phyloP scores from a whole-genome alignment of 2,329 filamentous ascomycete species.

The Colletotrichum aenigma region DNA sequence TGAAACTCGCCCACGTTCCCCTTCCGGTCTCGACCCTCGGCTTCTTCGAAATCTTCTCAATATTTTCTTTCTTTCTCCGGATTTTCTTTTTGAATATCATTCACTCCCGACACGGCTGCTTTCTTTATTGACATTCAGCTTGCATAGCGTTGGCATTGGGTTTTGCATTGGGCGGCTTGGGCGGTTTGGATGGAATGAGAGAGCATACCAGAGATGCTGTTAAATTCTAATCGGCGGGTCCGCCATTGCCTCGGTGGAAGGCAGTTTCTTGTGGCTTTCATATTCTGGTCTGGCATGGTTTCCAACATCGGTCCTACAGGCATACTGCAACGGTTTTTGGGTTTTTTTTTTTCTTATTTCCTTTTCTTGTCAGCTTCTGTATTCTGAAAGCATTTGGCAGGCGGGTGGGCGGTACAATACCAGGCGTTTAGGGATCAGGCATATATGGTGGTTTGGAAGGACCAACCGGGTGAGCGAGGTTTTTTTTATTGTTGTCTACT shows the following conservation, averaged over 20 bases:
- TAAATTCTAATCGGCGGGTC: conserved; percentile 17
- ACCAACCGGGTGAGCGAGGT: conserved; percentile 1
- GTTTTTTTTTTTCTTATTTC: not conserved
- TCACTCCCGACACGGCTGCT: not conserved
- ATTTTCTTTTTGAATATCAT: not conserved
- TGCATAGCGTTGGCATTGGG: conserved; percentile 17
- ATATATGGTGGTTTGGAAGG: not conserved
- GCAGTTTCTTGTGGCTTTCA: not conserved
- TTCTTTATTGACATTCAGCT: not conserved
- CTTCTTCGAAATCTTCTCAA: conserved; percentile 7
- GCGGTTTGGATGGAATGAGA: conserved; percentile 1
- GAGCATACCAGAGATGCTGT: conserved; percentile 12
- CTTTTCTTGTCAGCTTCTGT: not conserved
- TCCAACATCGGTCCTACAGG: not conserved
- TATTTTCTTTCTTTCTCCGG: not conserved
- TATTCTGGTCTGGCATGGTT: not conserved
- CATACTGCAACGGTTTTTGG: conserved; percentile 2
- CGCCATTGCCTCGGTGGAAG: not conserved
- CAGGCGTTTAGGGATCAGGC: conserved; percentile 19
- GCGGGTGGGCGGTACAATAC: conserved; percentile 1
- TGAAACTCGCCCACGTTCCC: not conserved
- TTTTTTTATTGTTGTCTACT: conserved; percentile 5
- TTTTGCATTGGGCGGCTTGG: conserved; percentile 12
- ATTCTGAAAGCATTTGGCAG: conserved; percentile 12
- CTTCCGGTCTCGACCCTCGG: not conserved